Percentiles rank a stretch among this genome's conserved stretches.
Conservation (phyloP, 2,329 filamentous ascomycete genomes). For the Penicillium sp. region DNA sequence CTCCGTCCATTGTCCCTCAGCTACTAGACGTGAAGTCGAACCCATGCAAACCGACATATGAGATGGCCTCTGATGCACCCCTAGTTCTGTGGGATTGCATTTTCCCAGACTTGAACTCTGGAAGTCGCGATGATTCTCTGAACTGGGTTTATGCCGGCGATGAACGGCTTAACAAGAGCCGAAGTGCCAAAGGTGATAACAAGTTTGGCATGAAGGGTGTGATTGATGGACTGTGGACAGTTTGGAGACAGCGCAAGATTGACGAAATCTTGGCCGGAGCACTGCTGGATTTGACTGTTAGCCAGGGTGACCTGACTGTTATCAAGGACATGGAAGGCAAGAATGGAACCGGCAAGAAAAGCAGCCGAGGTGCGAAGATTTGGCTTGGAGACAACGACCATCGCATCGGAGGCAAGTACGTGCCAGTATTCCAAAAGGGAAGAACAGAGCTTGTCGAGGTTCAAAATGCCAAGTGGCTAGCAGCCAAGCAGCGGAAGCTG, state of each 20-base stretch:
- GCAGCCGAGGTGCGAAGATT: conserved; percentile 49
- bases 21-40: conserved; percentile 72
- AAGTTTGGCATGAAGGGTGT: conserved; percentile 67
- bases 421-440: conserved; percentile 56
- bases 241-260: conserved; percentile 83
- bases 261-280: conserved; percentile 80
- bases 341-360: conserved; percentile 24
- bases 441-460: conserved; percentile 60
- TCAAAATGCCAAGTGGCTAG: conserved; percentile 62
- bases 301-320: conserved; percentile 38
- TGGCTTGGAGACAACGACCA: conserved; percentile 60
- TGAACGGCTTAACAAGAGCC: conserved; percentile 43
- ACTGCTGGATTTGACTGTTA: conserved; percentile 65
- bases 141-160: conserved; percentile 80
- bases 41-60: conserved; percentile 79
- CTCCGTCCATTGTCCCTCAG: conserved; percentile 68
- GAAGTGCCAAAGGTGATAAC: conserved; percentile 51
- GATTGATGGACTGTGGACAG: conserved; percentile 74
- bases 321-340: conserved; percentile 25
- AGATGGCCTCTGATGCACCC: conserved; percentile 86
- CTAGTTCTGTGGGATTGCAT: conserved; percentile 96
- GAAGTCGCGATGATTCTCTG: conserved; percentile 59
- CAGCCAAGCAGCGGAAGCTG: conserved; percentile 48
- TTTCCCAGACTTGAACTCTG: conserved; percentile 63
- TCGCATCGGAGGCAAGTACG: conserved; percentile 58